Base-by-base conservation (phyloP, 345 rosid species). In the Salix purpurea region DNA sequence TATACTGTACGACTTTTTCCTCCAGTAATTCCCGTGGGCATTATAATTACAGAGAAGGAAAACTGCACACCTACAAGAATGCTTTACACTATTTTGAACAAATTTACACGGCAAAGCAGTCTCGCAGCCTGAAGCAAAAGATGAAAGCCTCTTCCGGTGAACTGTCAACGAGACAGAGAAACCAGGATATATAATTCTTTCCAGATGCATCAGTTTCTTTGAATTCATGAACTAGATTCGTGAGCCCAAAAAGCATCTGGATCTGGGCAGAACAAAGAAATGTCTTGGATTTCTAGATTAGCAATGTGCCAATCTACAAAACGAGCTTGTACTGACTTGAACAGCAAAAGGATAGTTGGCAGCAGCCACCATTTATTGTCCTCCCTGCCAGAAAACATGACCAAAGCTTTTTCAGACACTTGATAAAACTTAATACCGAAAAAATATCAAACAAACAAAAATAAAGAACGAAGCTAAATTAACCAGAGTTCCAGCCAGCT, bases 361-460 rank as follows among this genome's bases (percentile, higher is more conserved):
- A 96, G 84, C 44, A 93, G 83, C 99, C 99, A 96, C 99, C 99
- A 96, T 70, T 88, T 85, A 75, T 91, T 90, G 60, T 88, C 97
- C 70, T 92, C 98, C 72, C 98, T 96, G 89, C 71, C 56, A 46
- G 40, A 56, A 80, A 64, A 75, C 32, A 74, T 18, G 70, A 64
- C 61, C 62, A 74, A 52, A 37, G 32, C 42, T 26, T 39, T 56
- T 61, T 66, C 46, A 37, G 21, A 32, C 36, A 18, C 40, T 66
- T 36, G 4, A 34, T 21, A 66, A 14, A 66, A 28, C 19, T 14
- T 13, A 18, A 18, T 16, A 36, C n/a, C 16, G 1, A 16, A 16
- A 18, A 14, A 16, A 19, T 18, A 42, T 34, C 21, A 15, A 65
- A 26, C 68, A 5, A 26, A 2, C 36, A 19, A 28, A n/a, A 44